phyloP scores from a whole-genome alignment of 2,329 filamentous ascomycete genomes.

The Ophiostoma sp. region DNA sequence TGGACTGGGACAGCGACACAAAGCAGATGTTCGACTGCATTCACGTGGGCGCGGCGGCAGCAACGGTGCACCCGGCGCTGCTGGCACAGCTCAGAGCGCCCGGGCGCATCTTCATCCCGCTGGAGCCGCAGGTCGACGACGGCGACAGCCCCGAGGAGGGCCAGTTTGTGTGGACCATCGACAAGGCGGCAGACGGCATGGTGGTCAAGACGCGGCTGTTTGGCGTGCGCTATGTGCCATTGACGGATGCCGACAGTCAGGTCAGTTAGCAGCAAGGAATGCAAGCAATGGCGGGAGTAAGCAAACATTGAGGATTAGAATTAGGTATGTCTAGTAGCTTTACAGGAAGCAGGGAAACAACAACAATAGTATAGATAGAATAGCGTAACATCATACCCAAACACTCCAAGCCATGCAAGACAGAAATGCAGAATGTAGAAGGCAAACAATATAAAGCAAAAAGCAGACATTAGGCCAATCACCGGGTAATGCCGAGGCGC shows the following conservation, averaged over 20 bases:
- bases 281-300: background rate
- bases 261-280: background rate
- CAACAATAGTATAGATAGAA: constrained; percentile 1
- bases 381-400: background rate
- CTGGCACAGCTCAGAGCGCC: constrained; percentile 73
- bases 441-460: background rate
- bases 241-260: constrained; percentile 25
- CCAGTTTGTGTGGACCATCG: constrained; percentile 69
- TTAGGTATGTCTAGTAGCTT: constrained; percentile 6
- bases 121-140: constrained; percentile 62
- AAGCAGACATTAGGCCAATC: background rate
- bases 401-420: background rate
- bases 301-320: background rate
- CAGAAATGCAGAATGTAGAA: background rate
- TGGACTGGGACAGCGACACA: background rate
- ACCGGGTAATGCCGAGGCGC: constrained; percentile 18
- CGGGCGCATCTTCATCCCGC: constrained; percentile 75
- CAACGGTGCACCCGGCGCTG: constrained; percentile 63
- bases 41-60: constrained; percentile 85
- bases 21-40: constrained; percentile 75
- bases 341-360: background rate
- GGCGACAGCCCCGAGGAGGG: constrained; percentile 6
- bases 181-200: constrained; percentile 62
- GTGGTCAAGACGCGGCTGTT: constrained; percentile 59
- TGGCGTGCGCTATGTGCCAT: constrained; percentile 64